A percentile compares a stretch with the other conserved stretches of the same genome.
Evolutionary conservation across 2,329 filamentous ascomycete species (phyloP).

Genomic region (Colletotrichum sp.): DNA sequence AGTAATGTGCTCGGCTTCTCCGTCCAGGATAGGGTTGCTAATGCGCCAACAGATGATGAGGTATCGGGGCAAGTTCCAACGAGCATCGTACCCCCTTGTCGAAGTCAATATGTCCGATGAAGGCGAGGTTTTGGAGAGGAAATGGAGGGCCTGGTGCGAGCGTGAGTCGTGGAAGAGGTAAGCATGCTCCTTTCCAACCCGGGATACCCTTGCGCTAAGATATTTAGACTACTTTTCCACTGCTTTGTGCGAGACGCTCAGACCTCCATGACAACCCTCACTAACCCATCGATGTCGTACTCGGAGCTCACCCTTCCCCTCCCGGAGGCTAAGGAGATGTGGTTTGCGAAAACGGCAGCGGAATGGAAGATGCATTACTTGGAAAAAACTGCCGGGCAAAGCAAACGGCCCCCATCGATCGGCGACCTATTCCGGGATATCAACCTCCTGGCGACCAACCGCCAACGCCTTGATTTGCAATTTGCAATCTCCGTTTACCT

Average conservation of each 20-base stretch:
- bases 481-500: constrained; percentile 65
- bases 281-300: constrained; percentile 71
- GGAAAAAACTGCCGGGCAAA: constrained; percentile 38
- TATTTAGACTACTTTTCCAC: constrained; percentile 63
- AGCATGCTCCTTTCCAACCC: neutral
- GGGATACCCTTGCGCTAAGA: constrained; percentile 17
- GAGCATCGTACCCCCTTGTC: constrained; percentile 57
- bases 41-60: constrained; percentile 51
- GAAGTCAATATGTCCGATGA: constrained; percentile 58
- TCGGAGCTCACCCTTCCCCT: constrained; percentile 71
- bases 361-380: constrained; percentile 71
- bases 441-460: constrained; percentile 53
- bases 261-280: constrained; percentile 69
- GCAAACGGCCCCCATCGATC: constrained; percentile 52
- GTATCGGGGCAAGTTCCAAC: constrained; percentile 63
- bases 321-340: constrained; percentile 65
- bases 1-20: constrained; percentile 17
- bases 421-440: constrained; percentile 63
- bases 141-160: constrained; percentile 70
- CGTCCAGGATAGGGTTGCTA: neutral
- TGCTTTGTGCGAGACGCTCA: constrained; percentile 70
- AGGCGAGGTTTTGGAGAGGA: constrained; percentile 61
- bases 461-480: constrained; percentile 59
- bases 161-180: constrained; percentile 71
- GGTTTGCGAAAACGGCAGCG: constrained; percentile 66